Conservation (phyloP, 305 asterid species). For the Solanum hybrid region DNA sequence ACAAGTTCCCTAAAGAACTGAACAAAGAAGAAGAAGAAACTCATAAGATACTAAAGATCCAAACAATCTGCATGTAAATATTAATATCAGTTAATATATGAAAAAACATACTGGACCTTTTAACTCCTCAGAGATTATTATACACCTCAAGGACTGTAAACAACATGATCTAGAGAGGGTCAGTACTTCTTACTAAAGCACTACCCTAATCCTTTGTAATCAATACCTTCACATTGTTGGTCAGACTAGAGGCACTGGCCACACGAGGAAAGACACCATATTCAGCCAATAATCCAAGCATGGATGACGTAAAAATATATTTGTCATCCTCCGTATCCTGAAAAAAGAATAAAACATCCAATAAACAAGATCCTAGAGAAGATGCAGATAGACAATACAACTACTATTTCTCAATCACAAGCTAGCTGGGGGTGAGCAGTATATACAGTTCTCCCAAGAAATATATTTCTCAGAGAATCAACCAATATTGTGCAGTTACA, state of each 20-base stretch:
- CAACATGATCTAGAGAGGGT: background rate
- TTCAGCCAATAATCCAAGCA: slow-evolving; percentile 79
- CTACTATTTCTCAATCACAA: background rate
- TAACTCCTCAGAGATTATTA: background rate
- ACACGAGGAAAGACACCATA: slow-evolving; percentile 88
- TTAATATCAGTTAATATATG: background rate
- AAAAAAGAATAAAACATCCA: slow-evolving; percentile 9
- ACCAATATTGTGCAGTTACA: background rate
- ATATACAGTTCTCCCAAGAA: background rate
- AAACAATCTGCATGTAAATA: background rate
- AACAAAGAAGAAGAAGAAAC: background rate
- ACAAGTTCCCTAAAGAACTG: background rate
- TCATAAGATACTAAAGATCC: background rate
- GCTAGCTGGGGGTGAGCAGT: background rate
- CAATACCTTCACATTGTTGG: slow-evolving; percentile 77
- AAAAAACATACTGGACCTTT: background rate
- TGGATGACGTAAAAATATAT: slow-evolving; percentile 65
- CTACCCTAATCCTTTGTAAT: background rate
- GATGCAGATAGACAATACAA: background rate
- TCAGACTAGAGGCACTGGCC: slow-evolving; percentile 74
- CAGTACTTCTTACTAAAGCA: background rate
- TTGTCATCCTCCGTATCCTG: slow-evolving; percentile 80
- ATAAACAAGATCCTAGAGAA: slow-evolving; percentile 16
- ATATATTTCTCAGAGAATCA: background rate
- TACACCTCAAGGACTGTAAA: background rate